Evolutionary conservation across 1,284 basidiomycete species (phyloP).

Genomic region (Cryptococcus sp.): DNA sequence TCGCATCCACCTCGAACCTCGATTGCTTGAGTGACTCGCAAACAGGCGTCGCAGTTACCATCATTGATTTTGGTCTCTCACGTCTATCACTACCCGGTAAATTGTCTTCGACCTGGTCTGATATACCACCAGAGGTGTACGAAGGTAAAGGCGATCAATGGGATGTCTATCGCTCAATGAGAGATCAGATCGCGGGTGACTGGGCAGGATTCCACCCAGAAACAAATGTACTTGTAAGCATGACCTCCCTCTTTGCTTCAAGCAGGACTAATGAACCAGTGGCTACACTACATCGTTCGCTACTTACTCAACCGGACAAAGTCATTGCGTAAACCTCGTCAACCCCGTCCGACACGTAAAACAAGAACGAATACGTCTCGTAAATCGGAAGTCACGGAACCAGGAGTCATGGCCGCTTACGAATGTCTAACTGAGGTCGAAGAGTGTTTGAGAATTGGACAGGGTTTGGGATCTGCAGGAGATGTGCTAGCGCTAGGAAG

Average conservation of each 20-base stretch:
- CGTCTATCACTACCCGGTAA: constrained; percentile 56
- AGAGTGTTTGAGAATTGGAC: background rate
- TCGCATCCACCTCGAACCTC: constrained; percentile 9
- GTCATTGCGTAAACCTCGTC: constrained; percentile 24
- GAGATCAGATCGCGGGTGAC: constrained; percentile 53
- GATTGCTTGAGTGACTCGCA: constrained; percentile 38
- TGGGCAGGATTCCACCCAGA: constrained; percentile 74
- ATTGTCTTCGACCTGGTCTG: constrained; percentile 12
- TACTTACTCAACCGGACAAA: constrained; percentile 28
- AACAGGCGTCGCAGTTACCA: constrained; percentile 65
- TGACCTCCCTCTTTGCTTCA: constrained; percentile 1
- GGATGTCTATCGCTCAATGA: constrained; percentile 89
- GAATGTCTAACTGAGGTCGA: constrained; percentile 3
- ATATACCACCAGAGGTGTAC: constrained; percentile 72
- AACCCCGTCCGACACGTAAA: background rate
- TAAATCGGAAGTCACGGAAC: background rate
- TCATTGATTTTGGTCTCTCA: constrained; percentile 93
- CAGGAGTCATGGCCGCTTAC: background rate
- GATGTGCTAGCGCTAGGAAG: constrained; percentile 8
- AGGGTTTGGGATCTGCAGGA: constrained; percentile 1
- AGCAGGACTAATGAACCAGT: constrained; percentile 17
- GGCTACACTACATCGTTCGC: constrained; percentile 39
- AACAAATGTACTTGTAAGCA: constrained; percentile 80
- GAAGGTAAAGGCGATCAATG: constrained; percentile 87
- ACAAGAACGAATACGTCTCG: background rate